A percentile compares a stretch with the other conserved stretches of the same genome.
Evolutionary conservation across 345 rosid species (phyloP).

Genomic region (Pelargonium nanum): DNA sequence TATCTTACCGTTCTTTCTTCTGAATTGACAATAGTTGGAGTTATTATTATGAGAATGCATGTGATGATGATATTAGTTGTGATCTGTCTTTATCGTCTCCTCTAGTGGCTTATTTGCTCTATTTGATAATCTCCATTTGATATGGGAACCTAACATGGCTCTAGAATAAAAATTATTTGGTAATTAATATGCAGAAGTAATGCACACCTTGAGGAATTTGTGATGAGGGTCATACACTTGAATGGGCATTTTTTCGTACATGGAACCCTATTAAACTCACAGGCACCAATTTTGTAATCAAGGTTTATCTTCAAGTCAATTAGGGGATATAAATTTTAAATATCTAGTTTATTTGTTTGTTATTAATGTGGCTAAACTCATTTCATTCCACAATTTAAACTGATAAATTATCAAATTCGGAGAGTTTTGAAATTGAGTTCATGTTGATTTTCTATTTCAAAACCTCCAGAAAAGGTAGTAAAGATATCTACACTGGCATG

Average conservation of each 20-base stretch:
- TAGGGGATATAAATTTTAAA: not conserved
- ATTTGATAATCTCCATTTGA: no score
- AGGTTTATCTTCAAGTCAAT: not conserved
- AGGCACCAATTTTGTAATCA: not conserved
- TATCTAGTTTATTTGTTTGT: not conserved
- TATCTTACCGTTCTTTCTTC: slow-evolving; percentile 1
- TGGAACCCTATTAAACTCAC: not conserved
- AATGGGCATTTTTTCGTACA: not conserved
- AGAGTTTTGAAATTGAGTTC: not conserved
- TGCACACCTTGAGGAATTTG: not conserved
- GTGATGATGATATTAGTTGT: not conserved
- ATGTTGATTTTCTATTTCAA: not conserved
- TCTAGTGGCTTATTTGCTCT: not conserved
- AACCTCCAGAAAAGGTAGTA: not conserved
- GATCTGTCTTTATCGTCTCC: not conserved
- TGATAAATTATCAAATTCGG: not conserved
- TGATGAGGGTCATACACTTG: not conserved
- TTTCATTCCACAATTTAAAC: not conserved
- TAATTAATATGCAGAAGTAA: not conserved
- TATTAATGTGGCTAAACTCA: no score
- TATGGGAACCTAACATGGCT: not conserved
- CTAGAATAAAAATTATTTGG: not conserved
- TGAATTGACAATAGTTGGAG: not conserved
- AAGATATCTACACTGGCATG: not conserved
- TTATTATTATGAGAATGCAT: not conserved